Evolutionary conservation across 208 protist genomes (phyloP).

Genomic region (Crithidia sp.): DNA sequence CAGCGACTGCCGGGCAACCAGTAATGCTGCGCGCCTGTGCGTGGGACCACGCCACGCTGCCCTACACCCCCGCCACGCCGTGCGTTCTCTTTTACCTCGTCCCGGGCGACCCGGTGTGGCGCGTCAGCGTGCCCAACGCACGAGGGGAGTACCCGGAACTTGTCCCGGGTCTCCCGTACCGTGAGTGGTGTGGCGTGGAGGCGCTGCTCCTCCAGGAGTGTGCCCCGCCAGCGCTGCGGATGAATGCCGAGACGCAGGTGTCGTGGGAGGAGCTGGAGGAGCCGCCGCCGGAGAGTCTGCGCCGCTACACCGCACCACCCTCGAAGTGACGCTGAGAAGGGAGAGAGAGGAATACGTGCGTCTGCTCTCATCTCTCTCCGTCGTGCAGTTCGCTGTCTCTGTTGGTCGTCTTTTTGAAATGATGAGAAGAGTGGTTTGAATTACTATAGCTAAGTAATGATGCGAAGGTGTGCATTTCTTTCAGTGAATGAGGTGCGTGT

Average conservation of each 20-base stretch:
- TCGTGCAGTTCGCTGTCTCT: too few relatives aligned
- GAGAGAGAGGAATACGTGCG: not conserved
- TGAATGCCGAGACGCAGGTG: constrained; percentile 33
- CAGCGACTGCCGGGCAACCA: too few relatives aligned
- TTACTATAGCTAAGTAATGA: too few relatives aligned
- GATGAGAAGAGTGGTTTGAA: too few relatives aligned
- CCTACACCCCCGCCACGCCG: constrained; percentile 59
- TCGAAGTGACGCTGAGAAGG: not conserved
- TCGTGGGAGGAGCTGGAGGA: constrained; percentile 40
- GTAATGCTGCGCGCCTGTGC: constrained; percentile 32
- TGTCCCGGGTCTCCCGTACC: constrained; percentile 79
- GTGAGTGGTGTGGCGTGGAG: constrained; percentile 40
- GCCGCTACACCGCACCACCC: constrained; percentile 19
- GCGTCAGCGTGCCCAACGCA: constrained; percentile 69
- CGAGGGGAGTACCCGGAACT: constrained; percentile 76
- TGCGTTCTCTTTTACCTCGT: constrained; percentile 87
- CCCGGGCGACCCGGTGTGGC: constrained; percentile 65
- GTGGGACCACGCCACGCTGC: constrained; percentile 77
- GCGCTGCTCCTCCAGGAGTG: constrained; percentile 54
- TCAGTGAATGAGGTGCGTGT: too few relatives aligned
- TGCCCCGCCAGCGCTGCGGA: constrained; percentile 47
- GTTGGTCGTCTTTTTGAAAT: too few relatives aligned
- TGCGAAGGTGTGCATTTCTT: too few relatives aligned
- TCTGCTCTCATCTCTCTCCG: too few relatives aligned
- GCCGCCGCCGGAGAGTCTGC: constrained; percentile 26